Percentiles rank a stretch among this genome's conserved stretches.
Conservation (phyloP, 352 stramenopile species). For the Pythium chondricola region DNA sequence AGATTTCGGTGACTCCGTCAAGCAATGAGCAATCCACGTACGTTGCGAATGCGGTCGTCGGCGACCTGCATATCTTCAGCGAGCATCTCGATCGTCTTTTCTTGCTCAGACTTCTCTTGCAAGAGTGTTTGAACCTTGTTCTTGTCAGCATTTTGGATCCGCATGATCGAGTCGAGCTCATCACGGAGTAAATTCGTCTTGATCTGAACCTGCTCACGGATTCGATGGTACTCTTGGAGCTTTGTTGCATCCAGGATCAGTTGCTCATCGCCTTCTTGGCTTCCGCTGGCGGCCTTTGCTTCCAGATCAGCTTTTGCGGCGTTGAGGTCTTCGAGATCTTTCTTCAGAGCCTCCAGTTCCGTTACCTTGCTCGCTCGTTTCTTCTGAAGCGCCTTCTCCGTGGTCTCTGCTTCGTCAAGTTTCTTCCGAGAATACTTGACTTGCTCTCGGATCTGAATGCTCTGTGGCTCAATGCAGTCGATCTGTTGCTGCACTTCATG, state of each 20-base stretch:
- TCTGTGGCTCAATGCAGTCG: conserved; percentile 63
- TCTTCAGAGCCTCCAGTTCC: conserved; percentile 79
- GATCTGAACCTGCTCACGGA: conserved; percentile 66
- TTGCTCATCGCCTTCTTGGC: conserved; percentile 35
- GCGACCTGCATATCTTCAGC: conserved; percentile 51
- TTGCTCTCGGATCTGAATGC: conserved; percentile 86
- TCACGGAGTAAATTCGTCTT: conserved; percentile 69
- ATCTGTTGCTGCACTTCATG: conserved; percentile 82
- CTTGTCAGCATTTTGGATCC: conserved; percentile 55
- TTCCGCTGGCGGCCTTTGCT: conserved; percentile 27
- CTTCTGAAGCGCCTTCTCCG: conserved; percentile 54
- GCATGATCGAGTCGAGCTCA: conserved; percentile 62
- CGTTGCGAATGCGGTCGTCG: conserved; percentile 57
- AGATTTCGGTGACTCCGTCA: background rate
- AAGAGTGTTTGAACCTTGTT: conserved; percentile 67
- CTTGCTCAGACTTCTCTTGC: conserved; percentile 66
- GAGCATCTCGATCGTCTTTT: conserved; percentile 59
- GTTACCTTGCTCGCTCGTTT: conserved; percentile 77
- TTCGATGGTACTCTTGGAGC: conserved; percentile 79
- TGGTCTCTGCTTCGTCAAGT: conserved; percentile 40
- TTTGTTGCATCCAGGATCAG: conserved; percentile 57
- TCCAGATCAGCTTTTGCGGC: conserved; percentile 54
- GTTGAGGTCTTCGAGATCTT: conserved; percentile 60
- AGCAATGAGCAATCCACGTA: conserved; percentile 11
- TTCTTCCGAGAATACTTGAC: conserved; percentile 79